Evolutionary conservation across 805 yeast species (phyloP).

Genomic region (Cephaloascus fragrans): DNA sequence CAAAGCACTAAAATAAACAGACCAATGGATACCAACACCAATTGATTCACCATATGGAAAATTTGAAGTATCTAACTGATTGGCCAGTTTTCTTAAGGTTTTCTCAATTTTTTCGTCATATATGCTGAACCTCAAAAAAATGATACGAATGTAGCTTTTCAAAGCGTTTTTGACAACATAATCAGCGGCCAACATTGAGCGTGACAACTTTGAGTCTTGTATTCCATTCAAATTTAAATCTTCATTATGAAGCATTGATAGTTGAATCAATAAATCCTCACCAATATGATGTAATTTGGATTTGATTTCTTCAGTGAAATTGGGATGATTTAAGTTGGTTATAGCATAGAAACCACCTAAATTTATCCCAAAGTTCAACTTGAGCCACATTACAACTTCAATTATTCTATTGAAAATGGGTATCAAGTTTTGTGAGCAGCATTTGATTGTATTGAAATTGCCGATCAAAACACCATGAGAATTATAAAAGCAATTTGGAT

Average conservation of each 20-base stretch:
- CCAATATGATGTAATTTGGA: neutral
- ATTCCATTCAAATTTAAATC: neutral
- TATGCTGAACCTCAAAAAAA: constrained; percentile 1
- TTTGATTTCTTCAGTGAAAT: neutral
- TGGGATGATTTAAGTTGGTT: neutral
- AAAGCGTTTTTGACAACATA: constrained; percentile 1
- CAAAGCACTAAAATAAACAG: constrained; percentile 2
- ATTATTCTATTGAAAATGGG: neutral
- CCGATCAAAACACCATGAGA: constrained; percentile 2
- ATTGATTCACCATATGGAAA: constrained; percentile 4
- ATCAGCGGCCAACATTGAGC: neutral
- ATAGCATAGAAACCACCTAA: neutral
- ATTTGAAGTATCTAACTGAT: neutral
- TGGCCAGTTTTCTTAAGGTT: constrained; percentile 2
- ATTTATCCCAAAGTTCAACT: neutral
- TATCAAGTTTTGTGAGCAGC: constrained; percentile 2
- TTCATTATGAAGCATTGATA: neutral
- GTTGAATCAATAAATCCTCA: neutral
- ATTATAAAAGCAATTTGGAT: constrained; percentile 2
- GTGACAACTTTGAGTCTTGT: neutral
- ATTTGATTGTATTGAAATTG: constrained; percentile 3
- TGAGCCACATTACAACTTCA: neutral
- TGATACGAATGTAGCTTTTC: constrained; percentile 2
- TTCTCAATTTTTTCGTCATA: constrained; percentile 1
- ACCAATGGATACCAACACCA: constrained; percentile 6